Percentiles rank a stretch among this genome's conserved stretches.
Evolutionary conservation across 768 basidiomycete genomes (phyloP).

Genomic region (Termitomyces sp.): DNA sequence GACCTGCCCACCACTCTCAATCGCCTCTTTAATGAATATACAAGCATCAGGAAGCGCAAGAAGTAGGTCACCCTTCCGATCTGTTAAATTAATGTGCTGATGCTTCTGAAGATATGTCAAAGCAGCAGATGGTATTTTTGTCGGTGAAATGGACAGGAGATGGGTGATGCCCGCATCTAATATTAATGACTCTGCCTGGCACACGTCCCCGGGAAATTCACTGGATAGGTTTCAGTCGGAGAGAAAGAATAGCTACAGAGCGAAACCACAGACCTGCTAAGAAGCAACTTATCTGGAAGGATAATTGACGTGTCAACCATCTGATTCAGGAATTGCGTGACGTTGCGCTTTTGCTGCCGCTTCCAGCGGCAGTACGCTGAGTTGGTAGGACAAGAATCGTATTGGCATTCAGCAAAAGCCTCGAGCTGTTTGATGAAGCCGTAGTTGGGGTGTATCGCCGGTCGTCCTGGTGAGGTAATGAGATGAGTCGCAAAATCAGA

Average conservation of each 20-base stretch:
- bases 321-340: constrained; percentile 50
- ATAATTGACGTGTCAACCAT: constrained; percentile 53
- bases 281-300: constrained; percentile 45
- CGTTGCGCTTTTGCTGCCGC: constrained; percentile 50
- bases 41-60: constrained; percentile 46
- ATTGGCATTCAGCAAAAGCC: constrained; percentile 50
- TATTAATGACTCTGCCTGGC: constrained; percentile 50
- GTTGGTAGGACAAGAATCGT: constrained; percentile 40
- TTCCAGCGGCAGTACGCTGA: constrained; percentile 58
- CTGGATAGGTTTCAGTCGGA: constrained; percentile 26
- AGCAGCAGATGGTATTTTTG: constrained; percentile 35
- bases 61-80: constrained; percentile 40
- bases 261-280: constrained; percentile 44
- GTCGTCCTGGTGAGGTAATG: constrained; percentile 26
- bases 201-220: constrained; percentile 55
- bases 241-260: not conserved
- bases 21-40: constrained; percentile 42
- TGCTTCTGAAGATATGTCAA: constrained; percentile 34
- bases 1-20: constrained; percentile 41
- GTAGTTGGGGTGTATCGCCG: constrained; percentile 45
- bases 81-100: constrained; percentile 41
- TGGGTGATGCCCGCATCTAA: constrained; percentile 53
- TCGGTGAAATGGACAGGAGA: constrained; percentile 53
- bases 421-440: constrained; percentile 62
- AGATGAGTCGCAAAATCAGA: constrained; percentile 12